Evolutionary conservation across 306 rosid genomes (phyloP).

Genomic region (Psophocarpus tetragonolobus): DNA sequence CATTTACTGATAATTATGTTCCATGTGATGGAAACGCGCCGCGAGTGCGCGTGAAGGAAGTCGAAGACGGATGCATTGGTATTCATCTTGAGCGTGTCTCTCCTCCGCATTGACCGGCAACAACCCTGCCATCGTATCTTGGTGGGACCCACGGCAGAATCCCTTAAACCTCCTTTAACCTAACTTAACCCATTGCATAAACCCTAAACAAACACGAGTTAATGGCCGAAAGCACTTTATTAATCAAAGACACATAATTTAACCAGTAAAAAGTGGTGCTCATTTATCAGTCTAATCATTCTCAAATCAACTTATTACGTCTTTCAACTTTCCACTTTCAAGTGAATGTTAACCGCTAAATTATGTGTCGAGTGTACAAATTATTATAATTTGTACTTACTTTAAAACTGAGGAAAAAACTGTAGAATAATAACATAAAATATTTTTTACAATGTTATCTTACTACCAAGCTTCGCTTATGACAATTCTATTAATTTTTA

Average conservation of each 20-base stretch:
- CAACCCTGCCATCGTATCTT: conserved; percentile 31
- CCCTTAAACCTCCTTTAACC: neutral
- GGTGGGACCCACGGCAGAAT: conserved; percentile 32
- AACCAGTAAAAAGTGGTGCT: neutral
- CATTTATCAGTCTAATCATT: neutral
- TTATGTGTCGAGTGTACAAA: neutral
- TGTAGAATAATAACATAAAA: too few species aligned
- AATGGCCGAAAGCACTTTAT: neutral
- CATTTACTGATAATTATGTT: too few species aligned
- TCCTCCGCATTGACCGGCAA: conserved; percentile 60
- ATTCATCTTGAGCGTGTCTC: conserved; percentile 10
- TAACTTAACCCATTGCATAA: neutral
- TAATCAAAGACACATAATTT: neutral
- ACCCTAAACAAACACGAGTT: neutral
- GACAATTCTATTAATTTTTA: too few species aligned
- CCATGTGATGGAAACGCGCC: neutral
- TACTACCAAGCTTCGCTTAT: too few species aligned
- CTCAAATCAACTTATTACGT: neutral
- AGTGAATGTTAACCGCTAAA: neutral
- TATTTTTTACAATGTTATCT: too few species aligned
- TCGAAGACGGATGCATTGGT: neutral
- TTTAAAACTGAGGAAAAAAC: too few species aligned
- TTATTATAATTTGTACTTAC: too few species aligned
- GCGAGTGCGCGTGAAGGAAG: neutral
- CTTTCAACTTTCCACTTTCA: too few species aligned